Evolutionary conservation across 2,329 filamentous ascomycete species (phyloP).

Genomic region (Colletotrichum gigasporum): DNA sequence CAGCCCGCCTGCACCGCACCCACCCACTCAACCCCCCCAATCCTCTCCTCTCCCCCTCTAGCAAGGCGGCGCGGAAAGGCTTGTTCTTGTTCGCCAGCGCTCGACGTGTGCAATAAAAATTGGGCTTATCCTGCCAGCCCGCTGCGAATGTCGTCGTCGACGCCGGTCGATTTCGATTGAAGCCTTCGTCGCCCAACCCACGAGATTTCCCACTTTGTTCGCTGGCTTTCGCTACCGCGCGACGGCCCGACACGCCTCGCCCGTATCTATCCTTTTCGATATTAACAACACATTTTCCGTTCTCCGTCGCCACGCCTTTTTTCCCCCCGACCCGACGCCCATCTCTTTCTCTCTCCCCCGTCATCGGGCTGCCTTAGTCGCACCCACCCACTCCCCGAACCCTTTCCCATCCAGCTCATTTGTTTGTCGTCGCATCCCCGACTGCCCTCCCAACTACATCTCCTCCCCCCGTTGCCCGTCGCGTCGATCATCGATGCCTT

Average conservation of each 20-base stretch:
- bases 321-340: slow-evolving; percentile 2
- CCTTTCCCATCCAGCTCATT: slow-evolving; percentile 14
- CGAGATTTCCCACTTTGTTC: slow-evolving; percentile 10
- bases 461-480: slow-evolving; percentile 16
- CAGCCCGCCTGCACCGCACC: slow-evolving; percentile 1
- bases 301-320: slow-evolving; percentile 20
- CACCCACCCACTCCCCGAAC: slow-evolving; percentile 27
- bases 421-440: slow-evolving; percentile 28
- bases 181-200: slow-evolving; percentile 15
- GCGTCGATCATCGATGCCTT: slow-evolving; percentile 33
- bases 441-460: slow-evolving; percentile 15
- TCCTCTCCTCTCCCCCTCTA: slow-evolving; percentile 17
- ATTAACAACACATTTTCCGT: slow-evolving; percentile 14
- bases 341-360: slow-evolving; percentile 14
- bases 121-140: slow-evolving; percentile 10
- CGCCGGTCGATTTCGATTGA: slow-evolving; percentile 11
- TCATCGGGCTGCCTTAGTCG: slow-evolving; percentile 30
- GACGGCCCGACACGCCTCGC: slow-evolving; percentile 9
- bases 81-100: slow-evolving; percentile 24
- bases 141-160: slow-evolving; percentile 19
- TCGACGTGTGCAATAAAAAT: slow-evolving; percentile 28
- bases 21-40: not conserved
- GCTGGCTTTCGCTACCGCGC: slow-evolving; percentile 27
- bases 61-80: slow-evolving; percentile 29
- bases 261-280: slow-evolving; percentile 9